Conservation (phyloP, 2,329 filamentous ascomycete species). For the Rutstroemia sydowiana region DNA sequence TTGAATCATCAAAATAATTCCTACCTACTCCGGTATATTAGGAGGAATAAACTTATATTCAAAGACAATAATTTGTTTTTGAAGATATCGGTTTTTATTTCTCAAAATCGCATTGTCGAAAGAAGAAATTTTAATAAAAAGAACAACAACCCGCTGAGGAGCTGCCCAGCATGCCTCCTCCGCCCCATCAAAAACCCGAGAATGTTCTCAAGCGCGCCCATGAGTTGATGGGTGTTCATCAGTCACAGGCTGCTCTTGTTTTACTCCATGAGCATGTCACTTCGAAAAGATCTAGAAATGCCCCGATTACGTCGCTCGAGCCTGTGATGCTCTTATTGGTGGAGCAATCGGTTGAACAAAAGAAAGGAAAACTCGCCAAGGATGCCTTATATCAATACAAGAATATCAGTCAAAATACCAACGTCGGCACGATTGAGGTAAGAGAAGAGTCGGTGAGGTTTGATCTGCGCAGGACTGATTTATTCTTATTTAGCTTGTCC, state of each 20-base stretch:
- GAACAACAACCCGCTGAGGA: constrained; percentile 10
- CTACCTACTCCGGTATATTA: background rate
- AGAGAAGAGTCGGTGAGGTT: constrained; percentile 11
- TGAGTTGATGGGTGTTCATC: constrained; percentile 96
- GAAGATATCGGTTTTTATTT: background rate
- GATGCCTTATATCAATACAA: constrained; percentile 99
- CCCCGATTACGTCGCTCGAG: constrained; percentile 90
- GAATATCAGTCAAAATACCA: constrained; percentile 98
- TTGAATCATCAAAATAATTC: constrained; percentile 6
- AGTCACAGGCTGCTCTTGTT: constrained; percentile 83
- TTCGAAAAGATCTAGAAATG: constrained; percentile 95
- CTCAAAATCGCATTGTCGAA: background rate
- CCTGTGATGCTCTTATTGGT: constrained; percentile 98
- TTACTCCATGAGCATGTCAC: constrained; percentile 99
- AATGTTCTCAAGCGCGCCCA: constrained; percentile 98
- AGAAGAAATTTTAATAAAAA: background rate
- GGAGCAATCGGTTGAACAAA: constrained; percentile 91
- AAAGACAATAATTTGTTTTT: constrained; percentile 8
- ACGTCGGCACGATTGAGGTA: constrained; percentile 95
- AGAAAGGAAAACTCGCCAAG: constrained; percentile 97
- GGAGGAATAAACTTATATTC: background rate
- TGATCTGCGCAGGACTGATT: constrained; percentile 4
- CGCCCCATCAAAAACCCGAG: constrained; percentile 91
- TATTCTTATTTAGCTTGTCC: constrained; percentile 55
- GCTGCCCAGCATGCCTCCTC: constrained; percentile 60